Base-by-base conservation (phyloP, 768 basidiomycete species). In the Boletus edulis region DNA sequence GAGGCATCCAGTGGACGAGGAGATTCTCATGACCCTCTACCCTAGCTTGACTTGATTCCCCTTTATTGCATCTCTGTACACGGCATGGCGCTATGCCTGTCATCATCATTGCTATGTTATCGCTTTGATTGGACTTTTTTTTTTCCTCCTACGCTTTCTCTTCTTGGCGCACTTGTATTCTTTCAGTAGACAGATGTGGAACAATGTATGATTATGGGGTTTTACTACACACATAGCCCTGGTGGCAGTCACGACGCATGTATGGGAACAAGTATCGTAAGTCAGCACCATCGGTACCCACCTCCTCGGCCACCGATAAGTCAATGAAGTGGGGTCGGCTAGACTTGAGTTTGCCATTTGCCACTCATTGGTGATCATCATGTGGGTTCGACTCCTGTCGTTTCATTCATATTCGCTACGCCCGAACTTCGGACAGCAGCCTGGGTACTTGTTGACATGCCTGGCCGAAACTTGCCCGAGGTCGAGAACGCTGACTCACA, bases 1-100 rank as follows among this genome's bases (percentile, higher is more conserved):
- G 49, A 80, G 88, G 45, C 87, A 89, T 65, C 84, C 85, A 3
- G 67, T 86, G 50, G 88, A 90, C 64, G 86, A 89, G 67, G 79
- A 82, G 65, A 83, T 84, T 7, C 73, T 90, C 47, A 86, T 86
- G 77, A 80, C 81, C 2, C 81, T 86, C 58, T 70, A 62, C 39
- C 69, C 77, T 54, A 68, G 62, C 17, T 38, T 69, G 52, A 61
- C 65, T 43, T 70, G 60, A 73, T 44, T 38, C 17, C 63, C 42
- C 14, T 55, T 45, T 49, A 40, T 44, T 53, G 29, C 50, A 41
- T 55, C 40, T 44, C 46, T 49, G 53, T 43, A 49, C 52, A 38
- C 52, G 59, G 52, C 62, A 43, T 31, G 35, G 39, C 38, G 42
- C 10, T 13, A 13, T 47, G 17, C 39, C 40, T 48, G 29, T 49